phyloP scores from a whole-genome alignment of 108 stramenopile species.

The Discostella pseudostelligera region DNA sequence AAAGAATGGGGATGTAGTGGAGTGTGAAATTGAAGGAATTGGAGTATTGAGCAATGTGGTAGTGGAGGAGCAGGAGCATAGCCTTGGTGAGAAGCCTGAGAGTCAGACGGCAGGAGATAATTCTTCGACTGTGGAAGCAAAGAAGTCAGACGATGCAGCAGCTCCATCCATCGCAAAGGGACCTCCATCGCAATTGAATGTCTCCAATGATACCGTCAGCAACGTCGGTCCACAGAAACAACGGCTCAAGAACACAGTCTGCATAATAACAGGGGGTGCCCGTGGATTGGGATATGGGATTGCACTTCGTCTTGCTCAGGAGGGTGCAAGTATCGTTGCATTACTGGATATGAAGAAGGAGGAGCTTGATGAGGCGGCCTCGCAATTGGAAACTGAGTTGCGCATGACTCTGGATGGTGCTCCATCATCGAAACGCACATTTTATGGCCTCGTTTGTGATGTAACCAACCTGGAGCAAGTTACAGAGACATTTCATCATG shows the following conservation, averaged over 20 bases:
- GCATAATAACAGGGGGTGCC: slow-evolving; percentile 60
- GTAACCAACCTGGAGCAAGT: slow-evolving; percentile 47
- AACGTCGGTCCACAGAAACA: slow-evolving; percentile 14
- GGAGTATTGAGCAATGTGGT: slow-evolving; percentile 51
- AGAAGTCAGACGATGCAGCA: not conserved
- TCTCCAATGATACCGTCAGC: not conserved
- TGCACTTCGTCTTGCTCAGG: slow-evolving; percentile 49
- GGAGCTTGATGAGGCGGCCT: slow-evolving; percentile 38
- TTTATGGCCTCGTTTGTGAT: slow-evolving; percentile 50
- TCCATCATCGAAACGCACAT: slow-evolving; percentile 2
- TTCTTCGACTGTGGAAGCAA: not conserved
- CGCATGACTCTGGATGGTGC: not conserved
- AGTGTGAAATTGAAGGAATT: slow-evolving; percentile 65
- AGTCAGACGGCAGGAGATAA: not conserved
- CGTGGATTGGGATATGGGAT: slow-evolving; percentile 64
- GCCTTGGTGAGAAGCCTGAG: not conserved
- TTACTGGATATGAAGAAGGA: slow-evolving; percentile 48
- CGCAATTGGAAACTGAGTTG: slow-evolving; percentile 30
- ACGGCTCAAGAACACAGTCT: slow-evolving; percentile 28
- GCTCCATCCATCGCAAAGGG: slow-evolving; percentile 5
- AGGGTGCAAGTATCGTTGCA: slow-evolving; percentile 47
- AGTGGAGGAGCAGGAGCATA: slow-evolving; percentile 19
- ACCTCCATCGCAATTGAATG: slow-evolving; percentile 6
- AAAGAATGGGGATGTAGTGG: slow-evolving; percentile 56
- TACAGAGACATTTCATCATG: slow-evolving; percentile 32